Evolutionary conservation across 2,329 filamentous ascomycete genomes (phyloP).

Genomic region (Cladophialophora exuberans): DNA sequence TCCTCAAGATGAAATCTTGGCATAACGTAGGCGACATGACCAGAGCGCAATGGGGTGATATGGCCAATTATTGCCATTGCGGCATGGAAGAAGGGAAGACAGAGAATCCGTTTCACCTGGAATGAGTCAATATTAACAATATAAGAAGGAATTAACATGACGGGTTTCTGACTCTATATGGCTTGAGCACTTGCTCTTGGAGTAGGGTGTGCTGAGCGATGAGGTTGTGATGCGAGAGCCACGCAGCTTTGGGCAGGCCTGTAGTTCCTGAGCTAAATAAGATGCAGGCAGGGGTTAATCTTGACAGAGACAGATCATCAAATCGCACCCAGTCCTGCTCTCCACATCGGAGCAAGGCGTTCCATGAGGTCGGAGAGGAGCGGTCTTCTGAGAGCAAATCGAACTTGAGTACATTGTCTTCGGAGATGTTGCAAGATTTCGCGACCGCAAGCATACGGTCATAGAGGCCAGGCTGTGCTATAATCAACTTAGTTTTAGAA

Average conservation of each 20-base stretch:
- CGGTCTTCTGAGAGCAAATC: neutral
- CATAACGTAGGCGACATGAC: slow-evolving; percentile 52
- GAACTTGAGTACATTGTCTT: slow-evolving; percentile 4
- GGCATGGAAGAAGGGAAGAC: slow-evolving; percentile 16
- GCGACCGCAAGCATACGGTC: slow-evolving; percentile 10
- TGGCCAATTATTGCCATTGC: slow-evolving; percentile 14
- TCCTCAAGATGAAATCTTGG: slow-evolving; percentile 42
- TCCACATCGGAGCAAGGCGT: slow-evolving; percentile 4
- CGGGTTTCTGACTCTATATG: neutral
- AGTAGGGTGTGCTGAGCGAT: slow-evolving; percentile 52
- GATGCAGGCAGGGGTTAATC: slow-evolving; percentile 51
- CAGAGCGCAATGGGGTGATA: slow-evolving; percentile 42
- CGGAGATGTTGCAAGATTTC: neutral
- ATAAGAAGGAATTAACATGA: neutral
- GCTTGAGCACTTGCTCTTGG: slow-evolving; percentile 7
- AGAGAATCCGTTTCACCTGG: slow-evolving; percentile 8
- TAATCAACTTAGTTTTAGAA: slow-evolving; percentile 49
- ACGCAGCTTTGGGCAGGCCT: slow-evolving; percentile 62
- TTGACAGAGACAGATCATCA: slow-evolving; percentile 39
- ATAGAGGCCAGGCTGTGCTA: slow-evolving; percentile 43
- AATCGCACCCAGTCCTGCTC: slow-evolving; percentile 50
- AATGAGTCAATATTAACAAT: neutral
- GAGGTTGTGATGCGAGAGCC: slow-evolving; percentile 54
- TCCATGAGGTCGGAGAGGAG: neutral
- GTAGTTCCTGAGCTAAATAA: slow-evolving; percentile 63